Evolutionary conservation across 208 protist species (phyloP), one percentile per base, ranked within the genome.

Genomic region (Leishmania braziliensis): DNA sequence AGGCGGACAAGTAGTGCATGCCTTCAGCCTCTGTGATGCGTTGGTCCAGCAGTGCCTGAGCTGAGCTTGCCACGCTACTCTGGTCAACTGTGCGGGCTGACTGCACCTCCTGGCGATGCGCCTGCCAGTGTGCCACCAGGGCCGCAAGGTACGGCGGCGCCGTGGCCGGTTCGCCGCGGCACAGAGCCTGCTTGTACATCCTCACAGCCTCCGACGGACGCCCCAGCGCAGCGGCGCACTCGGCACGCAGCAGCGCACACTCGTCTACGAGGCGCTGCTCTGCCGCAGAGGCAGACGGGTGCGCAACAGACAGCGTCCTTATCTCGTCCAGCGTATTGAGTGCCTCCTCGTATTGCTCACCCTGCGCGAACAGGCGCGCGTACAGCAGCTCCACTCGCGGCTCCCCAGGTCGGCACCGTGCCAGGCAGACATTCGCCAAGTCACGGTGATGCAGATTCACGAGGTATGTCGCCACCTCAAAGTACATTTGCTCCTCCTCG

Each of bases 351-450:
- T 95, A 89, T 83, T 96, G 89, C 53, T 89, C 90, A 54, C 89
- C 89, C 76, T 97, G 90, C 9, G 86, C 62, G 75, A 97, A 97
- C 39, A 98, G 83, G 23, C 79, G 79, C 4, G 94, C 95, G 76
- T 96, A 95, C n/a, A 98, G 83, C 12, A 90, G 71, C 78, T 94
- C 91, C 50, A 93, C 90, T 50, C 4, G 62, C 10, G 76, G 72
- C 73, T 80, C 78, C 0, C 85, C 89, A 36, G 77, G 71, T 23
- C 77, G 82, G 84, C 92, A 94, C 36, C 88, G 90, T 8, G 87
- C 85, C 50, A 98, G 85, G 73, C 86, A 92, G 75, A 96, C 75
- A 80, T 95, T 92, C 43, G 93, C 93, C 46, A 97, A 80, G 46
- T 95, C 89, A 5, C 87, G 87, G 77, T 93, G 90, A 66, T 94